A percentile compares a stretch with the other conserved stretches of the same genome.
Conservation (phyloP, 371 early-diverging fungal species). For the Mucor plumbeus region DNA sequence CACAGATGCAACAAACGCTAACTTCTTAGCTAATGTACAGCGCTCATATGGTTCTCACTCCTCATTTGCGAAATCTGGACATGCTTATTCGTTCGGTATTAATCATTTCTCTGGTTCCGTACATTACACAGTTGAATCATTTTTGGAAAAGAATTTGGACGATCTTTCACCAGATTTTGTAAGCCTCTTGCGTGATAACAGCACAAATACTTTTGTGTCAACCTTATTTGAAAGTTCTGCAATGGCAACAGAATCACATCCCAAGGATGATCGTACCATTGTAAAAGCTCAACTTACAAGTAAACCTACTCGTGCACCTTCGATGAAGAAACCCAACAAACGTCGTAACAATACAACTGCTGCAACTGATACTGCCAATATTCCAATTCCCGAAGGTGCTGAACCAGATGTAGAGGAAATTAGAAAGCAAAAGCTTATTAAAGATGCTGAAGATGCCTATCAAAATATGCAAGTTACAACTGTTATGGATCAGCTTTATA, state of each 20-base stretch:
- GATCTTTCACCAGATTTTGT: conserved; percentile 80
- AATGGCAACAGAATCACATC: conserved; percentile 81
- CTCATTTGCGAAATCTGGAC: conserved; percentile 41
- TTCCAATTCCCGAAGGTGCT: conserved; percentile 25
- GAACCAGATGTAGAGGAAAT: conserved; percentile 28
- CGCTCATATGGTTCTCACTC: conserved; percentile 38
- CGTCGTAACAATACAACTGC: conserved; percentile 30
- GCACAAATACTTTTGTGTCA: conserved; percentile 78
- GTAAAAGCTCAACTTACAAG: conserved; percentile 51
- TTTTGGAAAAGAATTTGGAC: conserved; percentile 74
- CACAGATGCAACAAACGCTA: conserved; percentile 50
- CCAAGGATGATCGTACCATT: conserved; percentile 61
- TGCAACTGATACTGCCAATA: background rate
- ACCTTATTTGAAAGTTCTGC: conserved; percentile 78
- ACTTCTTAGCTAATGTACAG: conserved; percentile 44
- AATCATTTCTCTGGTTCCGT: conserved; percentile 72
- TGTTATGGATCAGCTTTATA: conserved; percentile 69
- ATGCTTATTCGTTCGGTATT: conserved; percentile 64
- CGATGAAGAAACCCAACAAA: conserved; percentile 56
- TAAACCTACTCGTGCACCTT: conserved; percentile 71
- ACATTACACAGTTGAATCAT: conserved; percentile 66
- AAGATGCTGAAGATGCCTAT: conserved; percentile 56
- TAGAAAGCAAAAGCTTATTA: conserved; percentile 41
- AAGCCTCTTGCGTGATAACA: conserved; percentile 68
- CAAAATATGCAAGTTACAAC: conserved; percentile 64